Percentiles rank a stretch among this genome's conserved stretches.
These are phyloP conservation scores for Epicoccum nigrum DNA, from an alignment of 2,329 filamentous ascomycete genomes.

Conservation along the genomic window DNA sequence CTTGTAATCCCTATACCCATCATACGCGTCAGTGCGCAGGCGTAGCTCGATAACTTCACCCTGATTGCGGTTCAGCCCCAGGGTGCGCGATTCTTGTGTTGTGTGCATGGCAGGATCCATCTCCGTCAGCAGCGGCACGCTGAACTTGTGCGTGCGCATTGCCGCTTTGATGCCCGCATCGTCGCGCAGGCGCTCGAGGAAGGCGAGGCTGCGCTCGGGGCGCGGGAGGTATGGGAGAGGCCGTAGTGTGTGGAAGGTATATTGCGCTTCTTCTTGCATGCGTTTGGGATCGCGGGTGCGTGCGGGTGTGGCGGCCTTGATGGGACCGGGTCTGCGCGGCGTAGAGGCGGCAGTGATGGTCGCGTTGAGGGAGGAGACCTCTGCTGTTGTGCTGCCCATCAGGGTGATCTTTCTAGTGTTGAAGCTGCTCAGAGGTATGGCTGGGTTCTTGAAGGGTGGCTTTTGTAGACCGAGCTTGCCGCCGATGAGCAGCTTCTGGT, in stretches of 20 bases:
- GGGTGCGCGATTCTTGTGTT: slow-evolving; percentile 76
- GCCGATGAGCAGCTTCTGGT: slow-evolving; percentile 72
- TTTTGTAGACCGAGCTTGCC: slow-evolving; percentile 70
- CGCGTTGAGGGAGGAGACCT: slow-evolving; percentile 61
- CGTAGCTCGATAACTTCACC: slow-evolving; percentile 92
- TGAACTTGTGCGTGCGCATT: slow-evolving; percentile 86
- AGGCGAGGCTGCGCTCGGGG: slow-evolving; percentile 71
- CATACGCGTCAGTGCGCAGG: slow-evolving; percentile 89
- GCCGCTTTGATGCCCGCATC: slow-evolving; percentile 84
- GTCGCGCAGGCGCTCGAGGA: slow-evolving; percentile 76
- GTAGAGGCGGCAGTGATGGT: slow-evolving; percentile 48
- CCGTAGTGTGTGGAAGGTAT: slow-evolving; percentile 80
- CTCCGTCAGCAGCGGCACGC: slow-evolving; percentile 85
- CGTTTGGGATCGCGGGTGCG: slow-evolving; percentile 55
- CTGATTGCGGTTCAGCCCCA: slow-evolving; percentile 85
- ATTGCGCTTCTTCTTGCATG: slow-evolving; percentile 65
- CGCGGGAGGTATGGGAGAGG: slow-evolving; percentile 79
- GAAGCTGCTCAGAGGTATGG: slow-evolving; percentile 57
- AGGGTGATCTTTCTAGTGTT: slow-evolving; percentile 67
- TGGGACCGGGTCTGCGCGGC: slow-evolving; percentile 48
- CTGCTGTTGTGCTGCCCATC: slow-evolving; percentile 67
- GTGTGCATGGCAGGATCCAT: slow-evolving; percentile 92
- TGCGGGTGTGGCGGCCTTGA: slow-evolving; percentile 49
- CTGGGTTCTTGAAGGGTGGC: slow-evolving; percentile 66
- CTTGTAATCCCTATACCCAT: slow-evolving; percentile 91